Percentiles rank a stretch among this genome's conserved stretches.
Conservation (phyloP, 257 asterid genomes). For the Leonotis leonurus region DNA sequence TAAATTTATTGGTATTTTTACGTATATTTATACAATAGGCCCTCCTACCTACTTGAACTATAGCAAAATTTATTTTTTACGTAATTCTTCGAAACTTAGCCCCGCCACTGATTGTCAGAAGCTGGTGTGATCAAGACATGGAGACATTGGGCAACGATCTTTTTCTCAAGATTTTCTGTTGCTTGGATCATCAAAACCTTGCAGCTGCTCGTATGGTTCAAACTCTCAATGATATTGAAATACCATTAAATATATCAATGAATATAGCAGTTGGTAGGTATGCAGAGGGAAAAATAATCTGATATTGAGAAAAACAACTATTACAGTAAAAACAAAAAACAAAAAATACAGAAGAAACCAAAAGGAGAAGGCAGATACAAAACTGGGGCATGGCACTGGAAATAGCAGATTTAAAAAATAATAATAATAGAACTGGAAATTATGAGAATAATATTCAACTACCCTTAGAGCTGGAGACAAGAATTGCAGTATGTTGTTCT, state of each 20-base stretch:
- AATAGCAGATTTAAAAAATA: constrained; percentile 4
- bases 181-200: constrained; percentile 75
- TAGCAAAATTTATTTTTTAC: no score
- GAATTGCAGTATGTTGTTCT: constrained; percentile 7
- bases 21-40: no score
- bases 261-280: background rate
- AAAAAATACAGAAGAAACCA: background rate
- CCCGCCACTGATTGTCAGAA: no score
- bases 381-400: constrained; percentile 13
- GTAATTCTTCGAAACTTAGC: no score
- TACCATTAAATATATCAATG: background rate
- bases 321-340: constrained; percentile 1
- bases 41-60: no score
- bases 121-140: constrained; percentile 28
- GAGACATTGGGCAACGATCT: constrained; percentile 63
- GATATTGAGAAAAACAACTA: background rate
- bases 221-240: no score
- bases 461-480: constrained; percentile 18
- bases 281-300: background rate
- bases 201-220: constrained; percentile 73
- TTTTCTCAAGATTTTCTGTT: constrained; percentile 46
- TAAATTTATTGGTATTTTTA: no score
- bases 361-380: constrained; percentile 3
- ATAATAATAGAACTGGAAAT: background rate
- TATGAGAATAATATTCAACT: constrained; percentile 9